These are phyloP conservation scores for Bipolaris bicolor DNA, from an alignment of 2,329 filamentous ascomycete genomes.

Conservation along the genomic window DNA sequence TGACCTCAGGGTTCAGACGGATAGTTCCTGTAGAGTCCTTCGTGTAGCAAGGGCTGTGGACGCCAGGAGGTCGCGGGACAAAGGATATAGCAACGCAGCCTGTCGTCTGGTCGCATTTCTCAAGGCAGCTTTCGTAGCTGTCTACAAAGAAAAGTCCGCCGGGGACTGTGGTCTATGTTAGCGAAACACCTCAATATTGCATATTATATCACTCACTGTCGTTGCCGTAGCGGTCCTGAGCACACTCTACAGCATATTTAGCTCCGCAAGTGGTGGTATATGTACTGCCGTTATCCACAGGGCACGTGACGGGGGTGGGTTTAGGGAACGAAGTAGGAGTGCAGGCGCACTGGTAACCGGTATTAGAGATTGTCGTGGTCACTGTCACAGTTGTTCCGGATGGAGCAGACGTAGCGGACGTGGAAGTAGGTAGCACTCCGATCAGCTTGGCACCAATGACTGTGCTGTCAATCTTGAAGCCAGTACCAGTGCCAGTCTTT, in stretches of 20 bases:
- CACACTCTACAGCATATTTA: conserved; percentile 32
- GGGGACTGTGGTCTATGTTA: conserved; percentile 15
- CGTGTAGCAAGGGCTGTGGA: conserved; percentile 34
- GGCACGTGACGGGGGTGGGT: conserved; percentile 17
- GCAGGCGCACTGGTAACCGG: conserved; percentile 19
- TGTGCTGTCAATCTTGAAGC: conserved; percentile 9
- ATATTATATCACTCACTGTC: conserved; percentile 19
- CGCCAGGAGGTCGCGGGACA: conserved; percentile 4
- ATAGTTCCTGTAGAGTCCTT: conserved; percentile 24
- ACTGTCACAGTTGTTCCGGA: conserved; percentile 16
- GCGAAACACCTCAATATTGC: neutral
- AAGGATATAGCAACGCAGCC: conserved; percentile 34
- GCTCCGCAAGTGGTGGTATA: conserved; percentile 27
- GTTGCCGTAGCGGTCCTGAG: conserved; percentile 29
- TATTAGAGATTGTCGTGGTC: conserved; percentile 15
- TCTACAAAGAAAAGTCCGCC: conserved; percentile 13
- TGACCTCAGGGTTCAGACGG: conserved; percentile 20
- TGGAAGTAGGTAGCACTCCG: neutral
- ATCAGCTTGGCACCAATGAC: conserved; percentile 26
- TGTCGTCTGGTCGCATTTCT: conserved; percentile 26
- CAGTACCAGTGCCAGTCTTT: conserved; percentile 15
- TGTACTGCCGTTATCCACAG: conserved; percentile 17
- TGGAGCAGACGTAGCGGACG: neutral
- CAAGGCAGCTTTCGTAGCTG: conserved; percentile 25
- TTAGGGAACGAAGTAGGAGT: conserved; percentile 8